Evolutionary conservation across 768 basidiomycete species (phyloP), one percentile per base, ranked within the genome.

Genomic region (Gymnopilus dilepis): DNA sequence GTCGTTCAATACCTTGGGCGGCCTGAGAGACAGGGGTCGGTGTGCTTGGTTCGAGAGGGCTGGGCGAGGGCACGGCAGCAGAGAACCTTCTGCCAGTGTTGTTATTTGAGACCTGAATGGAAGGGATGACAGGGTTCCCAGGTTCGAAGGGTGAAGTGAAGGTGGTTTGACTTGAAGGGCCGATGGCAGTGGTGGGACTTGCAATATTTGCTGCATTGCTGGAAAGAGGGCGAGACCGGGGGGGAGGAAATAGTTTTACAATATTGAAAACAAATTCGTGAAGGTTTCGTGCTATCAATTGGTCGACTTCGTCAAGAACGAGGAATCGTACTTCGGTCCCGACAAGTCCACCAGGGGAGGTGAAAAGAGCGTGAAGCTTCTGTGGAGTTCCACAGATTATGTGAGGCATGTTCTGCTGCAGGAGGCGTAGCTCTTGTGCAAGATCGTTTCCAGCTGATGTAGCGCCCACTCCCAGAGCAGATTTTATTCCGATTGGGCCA

Each of bases 381-480:
- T 97, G 97, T 11, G 97, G 97, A 2, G 97, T 99, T 33, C 97
- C 97, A 69, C 97, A 95, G 61, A 99, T 88, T 65, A 99, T 87
- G 68, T 99, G 96, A 8, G 97, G 94, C 80, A 93, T 89, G 68
- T 90, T 96, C 76, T 96, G 92, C 63, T 95, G 91, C 53, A 98
- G 82, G 34, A 90, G 79, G 17, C 92, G 89, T 21, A 94, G 77
- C 70, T 97, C 95, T 69, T 92, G 92, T 19, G 78, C 79, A 52
- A 89, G 80, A 70, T 90, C 87, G 60, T 74, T 85, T 42, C 79
- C 82, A 33, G 81, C 80, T 28, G 86, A 86, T 0, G 91, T 87
- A 6, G 88, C 80, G 51, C 94, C 95, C 3, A 97, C 90, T 21
- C 93, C 94, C 11, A 98, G 82, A 13, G 92, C 93, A 61, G 93